These are phyloP conservation scores for Russula sp. DNA, from an alignment of 768 basidiomycete species.

Conservation along the genomic window DNA sequence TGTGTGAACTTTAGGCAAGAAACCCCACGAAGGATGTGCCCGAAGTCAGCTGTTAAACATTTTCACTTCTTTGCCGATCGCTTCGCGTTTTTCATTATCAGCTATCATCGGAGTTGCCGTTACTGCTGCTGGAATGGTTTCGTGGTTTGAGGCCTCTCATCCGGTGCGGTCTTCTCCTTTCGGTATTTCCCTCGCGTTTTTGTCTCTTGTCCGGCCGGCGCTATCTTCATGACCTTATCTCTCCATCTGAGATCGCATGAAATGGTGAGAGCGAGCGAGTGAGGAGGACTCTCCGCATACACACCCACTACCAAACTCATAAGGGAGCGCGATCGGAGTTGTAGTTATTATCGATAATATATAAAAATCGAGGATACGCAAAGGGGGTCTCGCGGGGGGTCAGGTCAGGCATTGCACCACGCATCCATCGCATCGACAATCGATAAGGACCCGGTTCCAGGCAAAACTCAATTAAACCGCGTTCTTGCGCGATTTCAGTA, in stretches of 20 bases:
- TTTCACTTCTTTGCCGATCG: slow-evolving; percentile 7
- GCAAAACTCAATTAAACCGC: slow-evolving; percentile 11
- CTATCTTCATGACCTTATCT: slow-evolving; percentile 9
- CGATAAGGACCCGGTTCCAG: slow-evolving; percentile 9
- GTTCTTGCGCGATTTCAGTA: slow-evolving; percentile 2
- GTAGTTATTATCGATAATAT: neutral
- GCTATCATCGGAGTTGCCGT: slow-evolving; percentile 4
- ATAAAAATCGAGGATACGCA: too few relatives aligned
- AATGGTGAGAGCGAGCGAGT: too few relatives aligned
- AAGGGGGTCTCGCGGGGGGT: too few relatives aligned
- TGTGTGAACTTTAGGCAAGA: neutral
- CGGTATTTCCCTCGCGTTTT: neutral
- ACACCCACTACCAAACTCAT: too few relatives aligned
- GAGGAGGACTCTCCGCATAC: too few relatives aligned
- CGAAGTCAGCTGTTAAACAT: slow-evolving; percentile 10
- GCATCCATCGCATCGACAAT: slow-evolving; percentile 5
- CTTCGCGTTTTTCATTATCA: slow-evolving; percentile 1
- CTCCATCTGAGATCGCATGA: slow-evolving; percentile 6
- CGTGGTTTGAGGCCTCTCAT: neutral
- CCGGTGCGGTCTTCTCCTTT: neutral
- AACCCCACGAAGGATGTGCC: neutral
- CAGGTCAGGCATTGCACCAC: neutral
- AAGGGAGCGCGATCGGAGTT: too few relatives aligned
- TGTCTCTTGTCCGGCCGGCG: neutral
- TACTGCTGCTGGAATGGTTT: neutral